Evolutionary conservation across 1,139 yeast species (phyloP).

Genomic region (Blastobotrys petasosporus): DNA sequence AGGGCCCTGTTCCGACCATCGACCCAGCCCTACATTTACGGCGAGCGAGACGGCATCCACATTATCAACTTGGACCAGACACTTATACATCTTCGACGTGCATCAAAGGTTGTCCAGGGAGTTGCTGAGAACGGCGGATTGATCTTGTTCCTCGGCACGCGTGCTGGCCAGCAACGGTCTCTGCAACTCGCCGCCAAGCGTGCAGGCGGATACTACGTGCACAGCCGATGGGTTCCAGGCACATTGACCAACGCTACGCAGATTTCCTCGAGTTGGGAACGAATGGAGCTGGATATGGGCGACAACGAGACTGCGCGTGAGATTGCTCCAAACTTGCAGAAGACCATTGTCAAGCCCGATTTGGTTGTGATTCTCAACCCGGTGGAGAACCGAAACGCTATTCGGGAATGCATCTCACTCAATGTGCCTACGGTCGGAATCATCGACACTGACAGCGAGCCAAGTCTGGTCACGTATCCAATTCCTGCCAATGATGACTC

Average conservation of each 20-base stretch:
- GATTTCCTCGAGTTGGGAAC: constrained; percentile 53
- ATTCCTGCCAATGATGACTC: constrained; percentile 96
- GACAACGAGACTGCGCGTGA: constrained; percentile 56
- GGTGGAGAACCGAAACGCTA: constrained; percentile 73
- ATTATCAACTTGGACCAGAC: constrained; percentile 87
- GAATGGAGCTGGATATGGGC: constrained; percentile 63
- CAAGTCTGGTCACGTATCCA: constrained; percentile 83
- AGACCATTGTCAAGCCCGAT: constrained; percentile 66
- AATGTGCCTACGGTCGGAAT: constrained; percentile 92
- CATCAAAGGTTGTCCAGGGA: constrained; percentile 72
- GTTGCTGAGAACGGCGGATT: constrained; percentile 81
- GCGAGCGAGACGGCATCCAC: constrained; percentile 82
- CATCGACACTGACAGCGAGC: constrained; percentile 90
- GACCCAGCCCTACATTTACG: constrained; percentile 82
- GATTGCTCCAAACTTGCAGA: constrained; percentile 38
- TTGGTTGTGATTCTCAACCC: constrained; percentile 83
- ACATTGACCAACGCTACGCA: constrained; percentile 80
- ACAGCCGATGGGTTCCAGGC: constrained; percentile 92
- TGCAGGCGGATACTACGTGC: constrained; percentile 72
- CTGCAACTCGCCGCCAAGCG: constrained; percentile 77
- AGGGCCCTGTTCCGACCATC: constrained; percentile 74
- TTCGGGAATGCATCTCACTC: constrained; percentile 73
- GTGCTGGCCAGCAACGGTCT: constrained; percentile 68
- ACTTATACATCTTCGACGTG: constrained; percentile 64
- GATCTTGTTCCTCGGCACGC: constrained; percentile 77